These are phyloP conservation scores for Keithomyces neogunnii DNA, from an alignment of 2,329 filamentous ascomycete species.

Conservation along the genomic window DNA sequence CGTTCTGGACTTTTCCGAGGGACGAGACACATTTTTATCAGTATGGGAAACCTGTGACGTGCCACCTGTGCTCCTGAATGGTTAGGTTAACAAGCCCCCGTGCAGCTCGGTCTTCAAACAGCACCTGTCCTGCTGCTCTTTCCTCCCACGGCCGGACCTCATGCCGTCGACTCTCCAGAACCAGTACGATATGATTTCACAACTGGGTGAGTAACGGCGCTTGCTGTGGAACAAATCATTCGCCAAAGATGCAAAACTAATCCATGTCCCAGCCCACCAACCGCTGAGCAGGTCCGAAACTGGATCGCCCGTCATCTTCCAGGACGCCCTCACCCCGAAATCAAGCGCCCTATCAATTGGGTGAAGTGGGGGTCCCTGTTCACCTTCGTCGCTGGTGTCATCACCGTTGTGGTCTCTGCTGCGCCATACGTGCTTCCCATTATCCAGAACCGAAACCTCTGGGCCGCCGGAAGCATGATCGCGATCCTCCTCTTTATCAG, in stretches of 20 bases:
- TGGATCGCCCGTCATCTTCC: slow-evolving; percentile 77
- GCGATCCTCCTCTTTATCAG: slow-evolving; percentile 87
- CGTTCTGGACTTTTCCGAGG: slow-evolving; percentile 81
- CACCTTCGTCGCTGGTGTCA: slow-evolving; percentile 58
- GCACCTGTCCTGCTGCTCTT: slow-evolving; percentile 86
- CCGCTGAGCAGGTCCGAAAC: slow-evolving; percentile 67
- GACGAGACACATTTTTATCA: slow-evolving; percentile 77
- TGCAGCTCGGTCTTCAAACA: slow-evolving; percentile 82
- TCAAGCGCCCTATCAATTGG: slow-evolving; percentile 84
- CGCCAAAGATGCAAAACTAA: background rate
- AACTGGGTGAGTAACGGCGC: slow-evolving; percentile 50
- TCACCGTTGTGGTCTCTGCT: slow-evolving; percentile 62
- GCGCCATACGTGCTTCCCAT: slow-evolving; percentile 75
- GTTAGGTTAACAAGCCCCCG: background rate
- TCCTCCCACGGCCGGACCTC: slow-evolving; percentile 72
- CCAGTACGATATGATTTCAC: slow-evolving; percentile 81
- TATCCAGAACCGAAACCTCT: slow-evolving; percentile 83
- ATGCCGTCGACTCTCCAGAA: slow-evolving; percentile 60
- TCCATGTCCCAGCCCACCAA: slow-evolving; percentile 46
- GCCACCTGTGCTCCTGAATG: background rate
- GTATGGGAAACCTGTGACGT: slow-evolving; percentile 38
- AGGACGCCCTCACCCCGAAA: slow-evolving; percentile 65
- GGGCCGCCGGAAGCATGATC: slow-evolving; percentile 85
- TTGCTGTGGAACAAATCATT: background rate
- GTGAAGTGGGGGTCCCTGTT: slow-evolving; percentile 60